These are phyloP conservation scores for Starmera quercuum DNA, from an alignment of 805 yeast genomes.

Conservation along the genomic window DNA sequence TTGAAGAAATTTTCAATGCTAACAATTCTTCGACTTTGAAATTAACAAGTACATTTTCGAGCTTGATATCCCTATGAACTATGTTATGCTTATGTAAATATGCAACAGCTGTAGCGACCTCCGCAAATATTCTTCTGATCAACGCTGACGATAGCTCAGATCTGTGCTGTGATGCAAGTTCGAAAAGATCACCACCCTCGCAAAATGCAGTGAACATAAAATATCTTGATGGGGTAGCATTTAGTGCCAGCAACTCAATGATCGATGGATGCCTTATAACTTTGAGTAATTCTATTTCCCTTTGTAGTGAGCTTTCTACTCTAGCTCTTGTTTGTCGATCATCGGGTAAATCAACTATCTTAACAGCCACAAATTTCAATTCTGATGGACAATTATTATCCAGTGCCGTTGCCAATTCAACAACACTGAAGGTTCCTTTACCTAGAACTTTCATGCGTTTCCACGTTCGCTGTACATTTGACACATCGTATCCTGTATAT, in stretches of 20 bases:
- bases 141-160: constrained; percentile 37
- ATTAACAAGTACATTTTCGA: constrained; percentile 70
- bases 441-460: constrained; percentile 42
- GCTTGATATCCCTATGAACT: constrained; percentile 87
- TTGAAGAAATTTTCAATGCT: constrained; percentile 11
- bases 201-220: constrained; percentile 67
- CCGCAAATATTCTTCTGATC: constrained; percentile 59
- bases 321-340: constrained; percentile 38
- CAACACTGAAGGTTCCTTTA: constrained; percentile 62
- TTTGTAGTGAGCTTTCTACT: constrained; percentile 51
- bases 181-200: constrained; percentile 79
- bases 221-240: constrained; percentile 20
- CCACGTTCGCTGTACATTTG: constrained; percentile 19
- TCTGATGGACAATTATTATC: constrained; percentile 11
- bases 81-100: constrained; percentile 63
- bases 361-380: constrained; percentile 54
- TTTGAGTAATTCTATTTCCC: constrained; percentile 67
- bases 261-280: constrained; percentile 62
- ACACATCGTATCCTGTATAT: constrained; percentile 11
- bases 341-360: constrained; percentile 42
- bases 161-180: constrained; percentile 42
- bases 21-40: constrained; percentile 25
- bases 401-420: constrained; percentile 36
- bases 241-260: constrained; percentile 47
- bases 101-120: constrained; percentile 58